Evolutionary conservation across 768 basidiomycete species (phyloP).

Genomic region (Lentinula lateritia): DNA sequence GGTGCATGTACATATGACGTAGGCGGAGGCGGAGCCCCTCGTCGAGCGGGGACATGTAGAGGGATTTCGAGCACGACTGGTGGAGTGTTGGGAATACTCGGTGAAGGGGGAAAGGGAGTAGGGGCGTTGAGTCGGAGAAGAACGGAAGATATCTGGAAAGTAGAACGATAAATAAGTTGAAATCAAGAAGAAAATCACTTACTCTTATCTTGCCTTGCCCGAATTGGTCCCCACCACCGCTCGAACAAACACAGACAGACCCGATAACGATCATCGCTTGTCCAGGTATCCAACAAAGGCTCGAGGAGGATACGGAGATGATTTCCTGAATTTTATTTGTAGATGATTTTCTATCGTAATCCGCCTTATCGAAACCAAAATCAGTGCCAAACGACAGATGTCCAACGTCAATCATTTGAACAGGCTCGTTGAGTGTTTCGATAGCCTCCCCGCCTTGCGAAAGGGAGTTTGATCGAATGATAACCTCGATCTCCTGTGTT

Average conservation of each 20-base stretch:
- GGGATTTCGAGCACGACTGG: not conserved
- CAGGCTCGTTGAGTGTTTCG: not conserved
- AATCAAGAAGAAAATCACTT: not conserved
- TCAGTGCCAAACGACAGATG: conserved; percentile 21
- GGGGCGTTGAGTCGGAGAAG: conserved; percentile 38
- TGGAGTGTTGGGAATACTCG: too few relatives aligned
- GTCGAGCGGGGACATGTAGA: not conserved
- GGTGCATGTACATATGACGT: not conserved
- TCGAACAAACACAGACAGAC: conserved; percentile 34
- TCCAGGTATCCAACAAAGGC: conserved; percentile 36
- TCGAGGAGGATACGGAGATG: too few relatives aligned
- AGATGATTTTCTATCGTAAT: conserved; percentile 13
- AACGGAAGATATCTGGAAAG: conserved; percentile 23
- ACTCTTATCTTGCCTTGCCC: conserved; percentile 31
- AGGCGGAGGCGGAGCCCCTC: not conserved
- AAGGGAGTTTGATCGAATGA: not conserved
- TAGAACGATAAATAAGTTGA: not conserved
- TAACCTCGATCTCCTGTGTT: not conserved
- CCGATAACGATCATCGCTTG: conserved; percentile 57
- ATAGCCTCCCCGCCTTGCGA: not conserved
- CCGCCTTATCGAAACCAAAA: conserved; percentile 11
- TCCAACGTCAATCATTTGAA: conserved; percentile 45
- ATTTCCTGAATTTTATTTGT: conserved; percentile 10
- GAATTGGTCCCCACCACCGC: conserved; percentile 40
- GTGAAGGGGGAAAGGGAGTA: conserved; percentile 7